Percentiles rank a stretch among this genome's conserved stretches.
phyloP scores from a whole-genome alignment of 2,329 filamentous ascomycete species.

The Periconia digitata region DNA sequence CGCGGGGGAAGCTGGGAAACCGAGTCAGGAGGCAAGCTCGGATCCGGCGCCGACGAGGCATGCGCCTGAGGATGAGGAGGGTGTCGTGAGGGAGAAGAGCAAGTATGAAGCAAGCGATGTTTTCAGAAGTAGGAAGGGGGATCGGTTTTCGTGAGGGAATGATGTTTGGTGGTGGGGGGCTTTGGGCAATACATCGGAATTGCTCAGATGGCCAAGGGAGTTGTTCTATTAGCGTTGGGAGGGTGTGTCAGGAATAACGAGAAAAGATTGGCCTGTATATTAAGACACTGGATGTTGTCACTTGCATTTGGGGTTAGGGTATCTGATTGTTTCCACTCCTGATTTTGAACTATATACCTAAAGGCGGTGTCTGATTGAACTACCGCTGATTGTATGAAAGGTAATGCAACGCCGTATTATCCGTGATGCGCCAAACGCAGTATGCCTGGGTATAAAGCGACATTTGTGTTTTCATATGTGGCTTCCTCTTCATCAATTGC shows the following conservation, averaged over 20 bases:
- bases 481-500: not conserved
- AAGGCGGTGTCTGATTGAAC: not conserved
- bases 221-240: too few relatives aligned
- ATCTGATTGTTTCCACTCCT: slow-evolving; percentile 10
- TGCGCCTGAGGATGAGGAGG: slow-evolving; percentile 69
- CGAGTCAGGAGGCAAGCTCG: slow-evolving; percentile 70
- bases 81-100: slow-evolving; percentile 73
- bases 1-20: slow-evolving; percentile 47
- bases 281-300: too few relatives aligned
- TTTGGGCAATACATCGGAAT: not conserved
- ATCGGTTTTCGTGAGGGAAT: slow-evolving; percentile 64
- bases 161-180: not conserved
- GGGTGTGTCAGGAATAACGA: not conserved
- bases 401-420: not conserved
- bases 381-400: not conserved
- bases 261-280: slow-evolving; percentile 9
- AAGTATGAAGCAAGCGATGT: slow-evolving; percentile 84
- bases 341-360: slow-evolving; percentile 2
- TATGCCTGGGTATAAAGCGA: slow-evolving; percentile 36
- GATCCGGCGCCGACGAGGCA: slow-evolving; percentile 88
- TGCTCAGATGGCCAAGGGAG: not conserved
- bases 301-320: not conserved
- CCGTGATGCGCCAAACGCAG: slow-evolving; percentile 23
- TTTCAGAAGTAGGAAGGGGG: slow-evolving; percentile 78
- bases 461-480: slow-evolving; percentile 4